Conservation (phyloP, 176 grass and related monocot genomes). For the Lolium multiflorum region DNA sequence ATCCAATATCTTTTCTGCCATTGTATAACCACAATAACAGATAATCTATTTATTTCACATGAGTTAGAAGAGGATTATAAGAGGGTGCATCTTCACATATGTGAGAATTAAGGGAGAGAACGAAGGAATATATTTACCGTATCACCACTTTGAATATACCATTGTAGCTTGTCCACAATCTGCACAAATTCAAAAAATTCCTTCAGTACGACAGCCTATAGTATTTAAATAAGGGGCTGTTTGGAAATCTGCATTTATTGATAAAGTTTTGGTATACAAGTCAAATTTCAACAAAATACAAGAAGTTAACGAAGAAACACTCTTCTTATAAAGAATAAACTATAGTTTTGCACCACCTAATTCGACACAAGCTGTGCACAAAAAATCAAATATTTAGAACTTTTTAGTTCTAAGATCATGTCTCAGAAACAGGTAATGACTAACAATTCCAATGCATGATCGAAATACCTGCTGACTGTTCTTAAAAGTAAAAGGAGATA, state of each 20-base stretch:
- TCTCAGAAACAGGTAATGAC: not conserved
- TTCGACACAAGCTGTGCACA: not conserved
- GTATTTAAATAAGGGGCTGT: not conserved
- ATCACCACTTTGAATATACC: conserved; percentile 85
- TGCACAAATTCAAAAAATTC: conserved; percentile 47
- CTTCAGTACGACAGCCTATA: not conserved
- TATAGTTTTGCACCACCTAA: not conserved
- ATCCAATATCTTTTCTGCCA: not conserved
- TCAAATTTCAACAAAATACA: conserved; percentile 1
- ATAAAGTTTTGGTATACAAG: not conserved
- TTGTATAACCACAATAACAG: not conserved
- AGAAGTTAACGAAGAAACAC: not conserved
- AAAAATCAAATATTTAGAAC: not conserved
- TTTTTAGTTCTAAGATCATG: not conserved
- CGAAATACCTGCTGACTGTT: not conserved
- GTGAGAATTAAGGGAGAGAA: conserved; percentile 3
- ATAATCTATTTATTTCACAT: not conserved
- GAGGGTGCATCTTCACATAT: conserved; percentile 17
- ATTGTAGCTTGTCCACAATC: conserved; percentile 92
- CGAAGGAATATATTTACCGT: conserved; percentile 59
- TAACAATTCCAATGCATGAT: not conserved
- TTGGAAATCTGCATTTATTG: not conserved
- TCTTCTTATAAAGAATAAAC: conserved; percentile 8
- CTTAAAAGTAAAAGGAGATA: conserved; percentile 4
- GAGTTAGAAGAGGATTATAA: not conserved